Base-by-base conservation (phyloP, 176 grass and related monocot species). In the Cenchrus fungigraminus region DNA sequence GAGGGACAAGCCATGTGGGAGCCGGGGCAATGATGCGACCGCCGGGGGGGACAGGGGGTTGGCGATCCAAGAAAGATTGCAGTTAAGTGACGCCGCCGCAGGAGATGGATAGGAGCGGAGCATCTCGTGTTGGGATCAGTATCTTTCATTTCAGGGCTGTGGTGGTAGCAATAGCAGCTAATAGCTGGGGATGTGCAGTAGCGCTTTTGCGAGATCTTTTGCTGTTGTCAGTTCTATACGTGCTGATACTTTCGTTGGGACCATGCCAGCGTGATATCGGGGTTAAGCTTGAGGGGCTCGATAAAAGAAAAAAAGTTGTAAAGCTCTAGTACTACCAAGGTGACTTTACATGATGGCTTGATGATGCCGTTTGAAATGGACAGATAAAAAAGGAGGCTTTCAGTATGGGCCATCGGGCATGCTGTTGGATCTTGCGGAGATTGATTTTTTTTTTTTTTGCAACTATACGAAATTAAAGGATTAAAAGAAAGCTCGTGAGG, bases 1-100 rank as follows among this genome's bases (percentile, higher is more conserved):
- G 51, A 9, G 22, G 3, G 79, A 74, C 88, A 86, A 5, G 49
- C 84, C 88, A 90, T 83, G 88, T 90, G 88, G 47, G 17, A 49
- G 78, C 61, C 3, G 32, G 31, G 17, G 34, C 22, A 66, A 73
- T 57, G 73, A 71, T 16, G 17, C 17, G 62, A 82, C 43, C 37
- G n/a, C 8, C 16, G 29, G 44, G 44, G 44, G 44, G 44, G 44
- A 8, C 6, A 8, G 44, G 44, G 79, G 46, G 43, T 76, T 82
- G 42, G 65, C 49, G 80, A 83, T 88, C 80, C 65, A 12, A 60
- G 66, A 31, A 47, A 55, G 29, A 12, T 68, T 56, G 59, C 55
- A 52, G 57, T 70, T 40, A 4, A 45, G 70, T 76, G 82, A 25
- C 82, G 37, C 2, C 37, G 74, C 82, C 70, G 82, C 78, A 65